Evolutionary conservation across 2,329 filamentous ascomycete species (phyloP).

Genomic region (Setomelanomma holmii): DNA sequence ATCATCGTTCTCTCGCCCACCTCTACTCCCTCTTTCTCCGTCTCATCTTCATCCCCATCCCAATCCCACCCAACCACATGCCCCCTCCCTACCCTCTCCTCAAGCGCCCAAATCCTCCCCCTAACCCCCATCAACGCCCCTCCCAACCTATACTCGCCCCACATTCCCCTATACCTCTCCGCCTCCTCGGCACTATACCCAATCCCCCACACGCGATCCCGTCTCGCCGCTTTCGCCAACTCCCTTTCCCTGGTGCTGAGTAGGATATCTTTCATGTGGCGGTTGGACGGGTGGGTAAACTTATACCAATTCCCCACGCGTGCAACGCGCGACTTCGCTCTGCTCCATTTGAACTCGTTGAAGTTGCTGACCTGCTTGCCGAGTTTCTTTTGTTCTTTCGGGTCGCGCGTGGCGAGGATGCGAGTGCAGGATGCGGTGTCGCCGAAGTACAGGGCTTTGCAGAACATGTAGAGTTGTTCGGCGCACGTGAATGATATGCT

Average conservation of each 20-base stretch:
- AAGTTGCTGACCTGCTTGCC: slow-evolving; percentile 60
- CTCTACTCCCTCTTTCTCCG: neutral
- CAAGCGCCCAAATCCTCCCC: slow-evolving; percentile 50
- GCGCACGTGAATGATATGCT: slow-evolving; percentile 16
- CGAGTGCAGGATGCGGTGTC: slow-evolving; percentile 42
- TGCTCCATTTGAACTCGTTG: slow-evolving; percentile 54
- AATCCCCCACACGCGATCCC: slow-evolving; percentile 22
- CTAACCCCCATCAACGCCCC: slow-evolving; percentile 67
- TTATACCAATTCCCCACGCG: slow-evolving; percentile 59
- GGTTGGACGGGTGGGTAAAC: slow-evolving; percentile 52
- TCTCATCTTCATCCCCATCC: neutral
- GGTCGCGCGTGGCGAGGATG: slow-evolving; percentile 54
- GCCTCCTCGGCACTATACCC: slow-evolving; percentile 18
- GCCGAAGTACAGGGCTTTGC: slow-evolving; percentile 25
- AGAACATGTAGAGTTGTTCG: slow-evolving; percentile 27
- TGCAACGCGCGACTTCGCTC: slow-evolving; percentile 57
- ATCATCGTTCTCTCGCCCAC: neutral
- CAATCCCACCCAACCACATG: neutral
- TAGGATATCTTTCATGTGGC: slow-evolving; percentile 54
- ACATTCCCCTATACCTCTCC: slow-evolving; percentile 52
- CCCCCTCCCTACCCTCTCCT: neutral
- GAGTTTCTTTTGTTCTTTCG: slow-evolving; percentile 54
- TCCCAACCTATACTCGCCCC: slow-evolving; percentile 70
- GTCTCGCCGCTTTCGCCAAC: slow-evolving; percentile 61
- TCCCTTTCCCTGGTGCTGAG: slow-evolving; percentile 60